Evolutionary conservation across 805 yeast species (phyloP).

Genomic region (Wickerhamiella dianesei): DNA sequence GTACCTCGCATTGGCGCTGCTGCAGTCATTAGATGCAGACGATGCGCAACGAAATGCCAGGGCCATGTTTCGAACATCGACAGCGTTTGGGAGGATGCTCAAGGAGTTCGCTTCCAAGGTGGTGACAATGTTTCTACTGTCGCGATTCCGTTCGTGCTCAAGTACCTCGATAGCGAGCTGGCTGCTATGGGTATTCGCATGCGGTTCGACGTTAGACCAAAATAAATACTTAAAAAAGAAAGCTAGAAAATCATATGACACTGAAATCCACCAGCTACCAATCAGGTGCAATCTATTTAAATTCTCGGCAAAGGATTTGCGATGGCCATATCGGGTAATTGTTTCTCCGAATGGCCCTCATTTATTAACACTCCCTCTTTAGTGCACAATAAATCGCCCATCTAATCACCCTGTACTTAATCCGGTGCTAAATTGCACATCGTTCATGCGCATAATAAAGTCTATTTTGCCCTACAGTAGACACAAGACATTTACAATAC

Average conservation of each 20-base stretch:
- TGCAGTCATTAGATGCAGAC: constrained; percentile 73
- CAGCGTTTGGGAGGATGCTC: constrained; percentile 91
- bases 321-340: no score
- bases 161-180: constrained; percentile 86
- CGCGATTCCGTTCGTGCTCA: constrained; percentile 91
- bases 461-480: no score
- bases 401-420: no score
- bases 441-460: no score
- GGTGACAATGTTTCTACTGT: constrained; percentile 91
- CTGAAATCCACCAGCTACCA: no score
- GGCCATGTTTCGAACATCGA: constrained; percentile 31
- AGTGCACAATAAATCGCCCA: no score
- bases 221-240: no score
- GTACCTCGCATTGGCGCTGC: constrained; percentile 82
- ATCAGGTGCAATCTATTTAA: neutral
- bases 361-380: no score
- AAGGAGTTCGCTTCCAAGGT: constrained; percentile 80
- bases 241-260: no score
- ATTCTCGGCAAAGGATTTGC: neutral
- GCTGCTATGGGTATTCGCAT: constrained; percentile 96
- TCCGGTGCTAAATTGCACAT: no score
- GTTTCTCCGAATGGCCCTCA: no score
- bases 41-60: constrained; percentile 63
- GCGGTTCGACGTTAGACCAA: constrained; percentile 69
- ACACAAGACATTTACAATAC: no score